These are phyloP conservation scores for Neurospora tetrasperma DNA, from an alignment of 495 filamentous ascomycete genomes.

Conservation along the genomic window DNA sequence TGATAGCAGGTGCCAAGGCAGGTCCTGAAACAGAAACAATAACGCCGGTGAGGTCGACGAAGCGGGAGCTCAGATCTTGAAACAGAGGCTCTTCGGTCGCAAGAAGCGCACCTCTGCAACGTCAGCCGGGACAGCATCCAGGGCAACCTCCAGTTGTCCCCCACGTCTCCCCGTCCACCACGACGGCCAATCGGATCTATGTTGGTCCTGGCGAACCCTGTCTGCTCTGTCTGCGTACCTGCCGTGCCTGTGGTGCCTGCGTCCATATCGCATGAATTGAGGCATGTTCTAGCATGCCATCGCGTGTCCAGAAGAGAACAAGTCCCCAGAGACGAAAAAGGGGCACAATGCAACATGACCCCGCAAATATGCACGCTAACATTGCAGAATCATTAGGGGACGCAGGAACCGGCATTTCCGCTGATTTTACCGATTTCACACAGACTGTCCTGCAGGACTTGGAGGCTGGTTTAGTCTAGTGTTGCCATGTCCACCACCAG, in stretches of 20 bases:
- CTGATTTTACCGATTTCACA: neutral
- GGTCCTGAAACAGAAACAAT: constrained; percentile 11
- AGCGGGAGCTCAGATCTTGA: neutral
- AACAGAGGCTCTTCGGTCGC: neutral
- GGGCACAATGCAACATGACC: neutral
- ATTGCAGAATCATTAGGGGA: neutral
- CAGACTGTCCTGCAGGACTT: neutral
- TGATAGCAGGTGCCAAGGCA: constrained; percentile 7
- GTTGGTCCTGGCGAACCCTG: neutral
- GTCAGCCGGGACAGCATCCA: neutral
- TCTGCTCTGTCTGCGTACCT: neutral
- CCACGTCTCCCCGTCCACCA: neutral
- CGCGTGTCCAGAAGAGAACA: neutral
- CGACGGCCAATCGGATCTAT: neutral
- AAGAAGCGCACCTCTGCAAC: constrained; percentile 1
- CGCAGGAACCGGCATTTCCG: neutral
- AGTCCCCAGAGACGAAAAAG: neutral
- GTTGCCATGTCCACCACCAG: neutral
- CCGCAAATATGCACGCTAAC: neutral
- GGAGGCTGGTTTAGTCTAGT: neutral
- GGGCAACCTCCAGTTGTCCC: neutral
- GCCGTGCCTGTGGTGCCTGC: neutral
- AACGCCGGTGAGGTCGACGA: neutral
- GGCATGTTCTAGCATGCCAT: neutral
- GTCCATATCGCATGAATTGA: neutral